These are phyloP conservation scores for Daldinia decipiens DNA, from an alignment of 495 filamentous ascomycete genomes.

Conservation along the genomic window DNA sequence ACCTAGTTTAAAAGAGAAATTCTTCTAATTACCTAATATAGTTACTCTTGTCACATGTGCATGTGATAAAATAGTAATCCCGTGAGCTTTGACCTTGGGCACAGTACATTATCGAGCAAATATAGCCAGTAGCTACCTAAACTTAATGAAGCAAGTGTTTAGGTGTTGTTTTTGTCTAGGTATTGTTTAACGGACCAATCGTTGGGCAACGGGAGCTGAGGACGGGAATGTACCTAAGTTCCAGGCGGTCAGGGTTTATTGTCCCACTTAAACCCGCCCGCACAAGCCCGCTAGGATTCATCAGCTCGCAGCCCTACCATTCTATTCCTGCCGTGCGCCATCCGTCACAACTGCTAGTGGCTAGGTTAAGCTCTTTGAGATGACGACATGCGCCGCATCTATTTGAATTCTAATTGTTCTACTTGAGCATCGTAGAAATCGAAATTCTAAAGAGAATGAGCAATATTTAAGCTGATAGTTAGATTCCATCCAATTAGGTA, in stretches of 20 bases:
- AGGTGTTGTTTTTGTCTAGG: background rate
- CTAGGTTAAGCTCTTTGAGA: background rate
- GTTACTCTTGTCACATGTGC: background rate
- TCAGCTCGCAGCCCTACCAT: constrained; percentile 33
- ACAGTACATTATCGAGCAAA: background rate
- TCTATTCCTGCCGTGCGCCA: constrained; percentile 19
- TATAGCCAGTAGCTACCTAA: background rate
- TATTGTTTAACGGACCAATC: background rate
- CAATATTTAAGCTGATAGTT: background rate
- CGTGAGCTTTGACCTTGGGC: background rate
- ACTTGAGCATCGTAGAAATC: background rate
- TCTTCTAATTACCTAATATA: constrained; percentile 1
- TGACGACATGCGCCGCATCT: background rate
- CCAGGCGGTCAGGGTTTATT: constrained; percentile 17
- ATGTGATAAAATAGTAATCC: constrained; percentile 4
- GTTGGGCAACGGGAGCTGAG: constrained; percentile 7
- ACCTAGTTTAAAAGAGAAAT: background rate
- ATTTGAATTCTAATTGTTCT: background rate
- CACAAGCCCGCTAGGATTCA: constrained; percentile 27
- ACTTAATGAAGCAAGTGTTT: constrained; percentile 4
- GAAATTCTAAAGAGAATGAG: background rate
- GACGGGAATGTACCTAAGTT: background rate
- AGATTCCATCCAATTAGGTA: background rate
- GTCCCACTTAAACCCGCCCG: constrained; percentile 35
- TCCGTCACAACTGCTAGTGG: background rate